Evolutionary conservation across 805 yeast genomes (phyloP), one percentile per base, ranked within the genome.

Genomic region (Nakazawaea holstii): DNA sequence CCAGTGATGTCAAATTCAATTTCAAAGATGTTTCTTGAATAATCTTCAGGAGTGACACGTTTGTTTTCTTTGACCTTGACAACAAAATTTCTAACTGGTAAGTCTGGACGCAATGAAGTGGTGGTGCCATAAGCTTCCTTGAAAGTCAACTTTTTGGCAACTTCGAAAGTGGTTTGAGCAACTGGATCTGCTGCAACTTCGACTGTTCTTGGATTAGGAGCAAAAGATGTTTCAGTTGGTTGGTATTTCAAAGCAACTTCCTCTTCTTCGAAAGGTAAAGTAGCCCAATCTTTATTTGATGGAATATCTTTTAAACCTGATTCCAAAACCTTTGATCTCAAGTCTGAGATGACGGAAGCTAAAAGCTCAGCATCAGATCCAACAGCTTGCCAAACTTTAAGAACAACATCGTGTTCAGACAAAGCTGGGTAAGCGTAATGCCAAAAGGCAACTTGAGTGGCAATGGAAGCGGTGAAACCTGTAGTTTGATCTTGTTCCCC

Each of bases 1-100:
- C 95, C 95, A 40, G 90, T 68, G 61, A 84, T 79, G 63, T 92
- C 98, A 56, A 92, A 89, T 69, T 92, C 98, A 56, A 92, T 85
- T 62, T 92, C 96, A 88, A 92, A 92, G 58, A 92, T 91, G 68
- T 92, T 87, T 72, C 98, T 87, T 52, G 87, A 88, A 67, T 92
- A 92, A 58, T 87, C 91, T 33, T 59, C 60, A 6, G 98, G 97
- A 15, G 98, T 92, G 52, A 92, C 84, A 59, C 98, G 80, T 70
- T 82, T 84, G 74, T 91, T 91, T 62, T 87, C 94, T 66, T 89
- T 85, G 46, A 92, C 97, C 65, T 84, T 88, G 48, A 90, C 95
- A 43, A 90, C 77, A 59, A 82, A 90, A 69, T 87, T 90, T 62
- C 84, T 73, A 43, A 86, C 84, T 20, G 97, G 89, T 52, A 88